Evolutionary conservation across 768 basidiomycete genomes (phyloP).

Genomic region (Tephrocybe sp.): DNA sequence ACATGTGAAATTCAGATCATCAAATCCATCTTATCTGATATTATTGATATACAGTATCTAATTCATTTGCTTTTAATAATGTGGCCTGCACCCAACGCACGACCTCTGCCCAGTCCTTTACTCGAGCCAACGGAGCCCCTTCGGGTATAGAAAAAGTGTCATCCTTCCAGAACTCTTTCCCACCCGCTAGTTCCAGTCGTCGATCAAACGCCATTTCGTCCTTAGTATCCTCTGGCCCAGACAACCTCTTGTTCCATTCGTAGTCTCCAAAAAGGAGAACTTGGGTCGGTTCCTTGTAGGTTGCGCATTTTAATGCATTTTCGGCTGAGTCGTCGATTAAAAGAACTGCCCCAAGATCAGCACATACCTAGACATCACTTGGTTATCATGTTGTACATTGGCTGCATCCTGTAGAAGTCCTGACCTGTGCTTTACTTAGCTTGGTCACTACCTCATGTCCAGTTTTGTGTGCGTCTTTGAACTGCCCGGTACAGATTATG

Average conservation of each 20-base stretch:
- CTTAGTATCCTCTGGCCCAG: slow-evolving; percentile 37
- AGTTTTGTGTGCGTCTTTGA: slow-evolving; percentile 48
- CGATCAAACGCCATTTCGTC: slow-evolving; percentile 56
- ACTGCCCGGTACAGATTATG: slow-evolving; percentile 74
- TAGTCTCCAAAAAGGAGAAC: slow-evolving; percentile 77
- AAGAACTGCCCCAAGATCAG: slow-evolving; percentile 56
- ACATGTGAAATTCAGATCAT: slow-evolving; percentile 7
- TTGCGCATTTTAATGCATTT: slow-evolving; percentile 63
- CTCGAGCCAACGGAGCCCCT: slow-evolving; percentile 46
- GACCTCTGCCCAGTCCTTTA: slow-evolving; percentile 63
- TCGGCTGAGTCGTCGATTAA: slow-evolving; percentile 82
- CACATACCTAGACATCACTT: slow-evolving; percentile 51
- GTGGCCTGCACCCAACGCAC: slow-evolving; percentile 42
- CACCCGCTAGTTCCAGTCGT: slow-evolving; percentile 43
- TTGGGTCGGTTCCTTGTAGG: slow-evolving; percentile 43
- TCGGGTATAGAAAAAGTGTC: slow-evolving; percentile 49
- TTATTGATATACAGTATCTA: slow-evolving; percentile 7
- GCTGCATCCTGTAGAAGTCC: slow-evolving; percentile 5
- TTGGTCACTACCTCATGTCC: slow-evolving; percentile 48
- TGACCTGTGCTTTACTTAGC: slow-evolving; percentile 68
- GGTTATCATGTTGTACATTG: neutral
- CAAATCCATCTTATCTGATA: slow-evolving; percentile 15
- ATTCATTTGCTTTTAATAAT: slow-evolving; percentile 18
- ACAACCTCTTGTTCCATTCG: slow-evolving; percentile 68
- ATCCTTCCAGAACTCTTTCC: slow-evolving; percentile 55